phyloP scores from a whole-genome alignment of 805 yeast genomes.

The Debaryomyces prosopidis region DNA sequence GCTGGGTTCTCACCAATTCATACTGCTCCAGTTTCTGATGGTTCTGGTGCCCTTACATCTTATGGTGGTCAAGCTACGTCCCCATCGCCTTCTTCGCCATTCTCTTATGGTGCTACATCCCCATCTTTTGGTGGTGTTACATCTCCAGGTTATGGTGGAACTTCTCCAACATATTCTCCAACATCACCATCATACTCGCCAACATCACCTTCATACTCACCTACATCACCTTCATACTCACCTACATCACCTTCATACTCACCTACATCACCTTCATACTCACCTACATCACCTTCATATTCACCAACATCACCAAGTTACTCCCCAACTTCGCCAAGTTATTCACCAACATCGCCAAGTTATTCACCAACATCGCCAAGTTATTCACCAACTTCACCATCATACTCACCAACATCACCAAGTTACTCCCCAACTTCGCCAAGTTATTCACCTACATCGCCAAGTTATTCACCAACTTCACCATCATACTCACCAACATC shows the following conservation, averaged over 20 bases:
- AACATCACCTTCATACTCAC: constrained; percentile 69
- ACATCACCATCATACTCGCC: constrained; percentile 59
- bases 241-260: constrained; percentile 71
- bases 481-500: constrained; percentile 75
- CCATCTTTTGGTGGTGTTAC: constrained; percentile 53
- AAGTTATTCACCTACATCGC: constrained; percentile 75
- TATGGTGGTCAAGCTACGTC: constrained; percentile 69
- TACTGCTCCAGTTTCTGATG: constrained; percentile 76
- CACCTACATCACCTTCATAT: constrained; percentile 74
- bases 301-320: constrained; percentile 68
- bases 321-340: constrained; percentile 52
- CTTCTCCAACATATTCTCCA: constrained; percentile 73
- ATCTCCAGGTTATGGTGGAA: constrained; percentile 66
- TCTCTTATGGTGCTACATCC: constrained; percentile 49
- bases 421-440: constrained; percentile 70
- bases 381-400: constrained; percentile 75
- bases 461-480: constrained; percentile 75
- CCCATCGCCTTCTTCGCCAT: constrained; percentile 57
- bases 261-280: constrained; percentile 70
- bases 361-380: constrained; percentile 80
- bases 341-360: constrained; percentile 69
- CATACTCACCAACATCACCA: constrained; percentile 60
- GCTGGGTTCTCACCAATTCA: constrained; percentile 93
- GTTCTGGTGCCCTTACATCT: constrained; percentile 82
- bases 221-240: constrained; percentile 72